Percentiles rank a stretch among this genome's conserved stretches.
Conservation (phyloP, 208 protist species). For the Strigomonas culicis region DNA sequence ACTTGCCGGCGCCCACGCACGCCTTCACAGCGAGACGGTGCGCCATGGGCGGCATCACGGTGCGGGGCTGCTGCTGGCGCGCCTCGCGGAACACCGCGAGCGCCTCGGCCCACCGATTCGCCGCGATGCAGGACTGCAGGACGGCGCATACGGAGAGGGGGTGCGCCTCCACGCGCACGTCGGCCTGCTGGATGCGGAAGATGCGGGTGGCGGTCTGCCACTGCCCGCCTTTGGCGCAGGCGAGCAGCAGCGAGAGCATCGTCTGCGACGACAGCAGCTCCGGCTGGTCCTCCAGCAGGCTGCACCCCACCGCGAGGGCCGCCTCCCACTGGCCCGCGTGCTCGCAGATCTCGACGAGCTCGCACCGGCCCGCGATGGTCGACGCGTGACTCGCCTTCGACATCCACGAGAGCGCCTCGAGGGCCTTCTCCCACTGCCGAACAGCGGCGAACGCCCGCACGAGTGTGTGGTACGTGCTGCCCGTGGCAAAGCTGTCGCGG, state of each 20-base stretch:
- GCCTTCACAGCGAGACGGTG: conserved; percentile 66
- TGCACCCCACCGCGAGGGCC: conserved; percentile 46
- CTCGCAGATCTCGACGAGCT: conserved; percentile 77
- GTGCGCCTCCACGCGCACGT: conserved; percentile 54
- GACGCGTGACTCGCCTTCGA: conserved; percentile 71
- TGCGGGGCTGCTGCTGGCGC: conserved; percentile 50
- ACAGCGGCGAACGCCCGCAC: conserved; percentile 62
- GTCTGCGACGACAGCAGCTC: conserved; percentile 49
- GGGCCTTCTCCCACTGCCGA: conserved; percentile 80
- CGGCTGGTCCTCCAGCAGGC: conserved; percentile 44
- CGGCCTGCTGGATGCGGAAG: conserved; percentile 39
- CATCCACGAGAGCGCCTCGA: conserved; percentile 86
- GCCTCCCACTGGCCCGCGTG: conserved; percentile 80
- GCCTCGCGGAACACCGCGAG: conserved; percentile 32
- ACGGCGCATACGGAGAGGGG: conserved; percentile 66
- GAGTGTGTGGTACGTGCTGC: conserved; percentile 66
- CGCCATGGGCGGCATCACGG: conserved; percentile 70
- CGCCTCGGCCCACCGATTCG: conserved; percentile 46
- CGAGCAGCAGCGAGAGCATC: conserved; percentile 57
- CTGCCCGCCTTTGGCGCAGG: conserved; percentile 53
- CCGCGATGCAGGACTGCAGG: conserved; percentile 61
- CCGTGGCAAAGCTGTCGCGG: conserved; percentile 44
- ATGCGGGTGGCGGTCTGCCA: conserved; percentile 51
- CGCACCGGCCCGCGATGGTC: conserved; percentile 50
- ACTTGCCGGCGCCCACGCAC: conserved; percentile 48